Conservation (phyloP, 805 yeast species). For the Yamadazyma philogaea region DNA sequence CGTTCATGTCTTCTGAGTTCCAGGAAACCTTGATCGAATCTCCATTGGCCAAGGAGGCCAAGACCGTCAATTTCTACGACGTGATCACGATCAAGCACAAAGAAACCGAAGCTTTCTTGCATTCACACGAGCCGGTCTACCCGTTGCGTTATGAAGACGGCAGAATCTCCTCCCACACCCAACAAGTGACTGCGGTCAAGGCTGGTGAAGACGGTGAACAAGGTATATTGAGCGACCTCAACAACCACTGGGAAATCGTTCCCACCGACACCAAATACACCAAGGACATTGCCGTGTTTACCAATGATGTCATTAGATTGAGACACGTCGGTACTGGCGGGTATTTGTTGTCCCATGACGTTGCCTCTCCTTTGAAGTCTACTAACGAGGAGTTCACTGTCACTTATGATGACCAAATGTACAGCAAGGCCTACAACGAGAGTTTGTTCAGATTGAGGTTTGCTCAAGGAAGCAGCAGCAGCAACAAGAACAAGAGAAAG, state of each 20-base stretch:
- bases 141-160: conserved; percentile 97
- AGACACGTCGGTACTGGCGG: conserved; percentile 81
- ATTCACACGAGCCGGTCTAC: conserved; percentile 73
- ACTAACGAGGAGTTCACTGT: conserved; percentile 94
- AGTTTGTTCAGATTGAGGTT: conserved; percentile 77
- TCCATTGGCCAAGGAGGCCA: conserved; percentile 66
- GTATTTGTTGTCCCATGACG: conserved; percentile 84
- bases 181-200: conserved; percentile 76
- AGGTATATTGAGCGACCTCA: conserved; percentile 41
- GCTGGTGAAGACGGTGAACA: conserved; percentile 32
- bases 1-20: conserved; percentile 91
- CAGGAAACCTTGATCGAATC: conserved; percentile 91
- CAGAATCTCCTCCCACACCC: conserved; percentile 89
- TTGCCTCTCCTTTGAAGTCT: conserved; percentile 88
- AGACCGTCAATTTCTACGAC: conserved; percentile 73
- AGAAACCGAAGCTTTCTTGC: conserved; percentile 74
- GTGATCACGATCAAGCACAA: conserved; percentile 74
- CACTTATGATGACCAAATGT: conserved; percentile 57
- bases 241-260: conserved; percentile 83
- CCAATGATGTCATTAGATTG: conserved; percentile 75
- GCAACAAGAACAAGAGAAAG: conserved; percentile 46
- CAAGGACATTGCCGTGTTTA: conserved; percentile 50
- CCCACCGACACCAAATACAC: conserved; percentile 46
- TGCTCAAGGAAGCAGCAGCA: conserved; percentile 28
- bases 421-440: conserved; percentile 51